Percentiles rank a stretch among this genome's conserved stretches.
Conservation (phyloP, 768 basidiomycete species). For the Podaxis mareebaensis region DNA sequence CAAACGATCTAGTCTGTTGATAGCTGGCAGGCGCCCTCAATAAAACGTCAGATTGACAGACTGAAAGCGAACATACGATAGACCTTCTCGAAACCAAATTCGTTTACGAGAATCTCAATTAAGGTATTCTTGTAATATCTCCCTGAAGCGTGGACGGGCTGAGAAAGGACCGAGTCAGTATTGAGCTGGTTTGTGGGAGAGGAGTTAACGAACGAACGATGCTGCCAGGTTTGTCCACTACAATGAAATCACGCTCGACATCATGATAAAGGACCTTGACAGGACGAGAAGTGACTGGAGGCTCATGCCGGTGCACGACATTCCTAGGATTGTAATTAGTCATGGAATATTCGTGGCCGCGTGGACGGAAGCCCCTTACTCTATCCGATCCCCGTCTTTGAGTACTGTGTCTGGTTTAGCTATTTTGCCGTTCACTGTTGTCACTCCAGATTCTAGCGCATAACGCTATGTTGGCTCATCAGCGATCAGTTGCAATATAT, state of each 20-base stretch:
- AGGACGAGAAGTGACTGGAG: slow-evolving; percentile 84
- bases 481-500: not conserved
- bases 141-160: slow-evolving; percentile 94
- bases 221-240: slow-evolving; percentile 95
- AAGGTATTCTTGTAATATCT: slow-evolving; percentile 89
- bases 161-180: slow-evolving; percentile 19
- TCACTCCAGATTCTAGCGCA: slow-evolving; percentile 88
- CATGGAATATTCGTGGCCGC: slow-evolving; percentile 6
- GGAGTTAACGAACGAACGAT: slow-evolving; percentile 68
- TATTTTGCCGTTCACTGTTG: slow-evolving; percentile 89
- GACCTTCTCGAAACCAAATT: slow-evolving; percentile 79
- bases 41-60: slow-evolving; percentile 2
- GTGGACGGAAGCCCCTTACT: slow-evolving; percentile 52
- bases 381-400: slow-evolving; percentile 84
- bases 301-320: slow-evolving; percentile 95
- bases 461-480: slow-evolving; percentile 40
- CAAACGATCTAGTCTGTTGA: slow-evolving; percentile 90
- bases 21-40: slow-evolving; percentile 53
- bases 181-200: not conserved
- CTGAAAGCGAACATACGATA: slow-evolving; percentile 62
- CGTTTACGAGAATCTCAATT: slow-evolving; percentile 80
- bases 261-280: slow-evolving; percentile 82
- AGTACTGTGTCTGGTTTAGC: slow-evolving; percentile 80
- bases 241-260: slow-evolving; percentile 77
- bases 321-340: slow-evolving; percentile 52